These are phyloP conservation scores for Linnemannia elongata DNA, from an alignment of 192 early-diverging fungal species.

Conservation along the genomic window DNA sequence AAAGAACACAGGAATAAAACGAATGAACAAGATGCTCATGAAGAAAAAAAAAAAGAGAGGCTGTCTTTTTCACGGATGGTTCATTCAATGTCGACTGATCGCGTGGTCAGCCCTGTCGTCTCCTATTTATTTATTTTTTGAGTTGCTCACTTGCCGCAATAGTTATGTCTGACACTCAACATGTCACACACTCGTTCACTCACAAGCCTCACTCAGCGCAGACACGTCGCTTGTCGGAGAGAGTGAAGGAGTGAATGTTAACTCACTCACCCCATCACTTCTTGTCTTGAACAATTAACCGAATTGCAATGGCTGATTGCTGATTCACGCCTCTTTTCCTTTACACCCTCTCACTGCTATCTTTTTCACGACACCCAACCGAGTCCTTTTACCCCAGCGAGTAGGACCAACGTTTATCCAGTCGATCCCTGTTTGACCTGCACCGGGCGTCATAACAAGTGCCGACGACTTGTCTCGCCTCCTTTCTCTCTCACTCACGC, in stretches of 20 bases:
- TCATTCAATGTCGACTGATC: background rate
- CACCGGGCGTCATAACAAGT: background rate
- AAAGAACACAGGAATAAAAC: no score
- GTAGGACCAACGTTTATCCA: background rate
- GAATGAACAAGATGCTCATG: no score
- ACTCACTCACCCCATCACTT: background rate
- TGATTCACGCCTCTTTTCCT: background rate
- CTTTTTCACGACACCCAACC: background rate
- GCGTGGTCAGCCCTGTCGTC: background rate
- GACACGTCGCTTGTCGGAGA: background rate
- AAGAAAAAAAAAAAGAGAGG: background rate
- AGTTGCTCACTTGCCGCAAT: no score
- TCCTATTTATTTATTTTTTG: background rate
- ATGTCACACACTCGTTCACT: background rate
- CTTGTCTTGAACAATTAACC: background rate
- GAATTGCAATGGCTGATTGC: background rate
- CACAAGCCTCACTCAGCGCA: background rate
- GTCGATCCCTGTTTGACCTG: conserved; percentile 25
- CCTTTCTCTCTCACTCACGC: background rate
- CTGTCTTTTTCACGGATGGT: background rate
- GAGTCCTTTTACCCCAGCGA: background rate
- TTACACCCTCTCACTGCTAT: background rate
- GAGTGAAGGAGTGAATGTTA: background rate
- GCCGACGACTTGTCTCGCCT: background rate
- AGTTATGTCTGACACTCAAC: background rate